Evolutionary conservation across 805 yeast species (phyloP).

Genomic region (Kazachstania taianensis): DNA sequence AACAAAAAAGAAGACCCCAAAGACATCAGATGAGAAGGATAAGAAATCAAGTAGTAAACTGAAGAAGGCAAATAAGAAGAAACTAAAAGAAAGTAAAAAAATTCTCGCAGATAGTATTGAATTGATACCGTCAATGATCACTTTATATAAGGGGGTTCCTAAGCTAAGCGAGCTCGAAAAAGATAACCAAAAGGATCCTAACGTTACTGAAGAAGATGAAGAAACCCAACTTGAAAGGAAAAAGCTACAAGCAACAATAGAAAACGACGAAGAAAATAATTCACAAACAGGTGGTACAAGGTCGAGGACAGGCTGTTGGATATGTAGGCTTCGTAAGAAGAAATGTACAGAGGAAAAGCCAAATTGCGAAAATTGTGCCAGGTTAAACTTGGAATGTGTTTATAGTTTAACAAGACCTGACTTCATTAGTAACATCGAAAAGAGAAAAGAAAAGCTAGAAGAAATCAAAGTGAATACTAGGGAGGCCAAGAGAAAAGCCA

Average conservation of each 20-base stretch:
- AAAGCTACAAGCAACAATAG: background rate
- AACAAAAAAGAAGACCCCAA: background rate
- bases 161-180: background rate
- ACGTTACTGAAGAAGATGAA: background rate
- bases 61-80: background rate
- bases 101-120: background rate
- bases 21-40: background rate
- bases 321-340: conserved; percentile 63
- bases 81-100: background rate
- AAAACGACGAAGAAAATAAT: conserved; percentile 1
- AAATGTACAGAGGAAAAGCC: conserved; percentile 63
- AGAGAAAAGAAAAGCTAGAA: conserved; percentile 38
- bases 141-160: no score
- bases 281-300: conserved; percentile 26
- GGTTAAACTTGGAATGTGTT: conserved; percentile 49
- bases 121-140: no score
- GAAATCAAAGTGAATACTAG: conserved; percentile 41
- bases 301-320: conserved; percentile 66
- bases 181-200: background rate
- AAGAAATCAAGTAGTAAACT: background rate
- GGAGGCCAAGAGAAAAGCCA: conserved; percentile 32
- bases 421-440: conserved; percentile 38
- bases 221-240: background rate
- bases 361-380: conserved; percentile 44
- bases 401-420: conserved; percentile 41